Conservation (phyloP, 1,284 basidiomycete species). For the Sparassis latifolia region DNA sequence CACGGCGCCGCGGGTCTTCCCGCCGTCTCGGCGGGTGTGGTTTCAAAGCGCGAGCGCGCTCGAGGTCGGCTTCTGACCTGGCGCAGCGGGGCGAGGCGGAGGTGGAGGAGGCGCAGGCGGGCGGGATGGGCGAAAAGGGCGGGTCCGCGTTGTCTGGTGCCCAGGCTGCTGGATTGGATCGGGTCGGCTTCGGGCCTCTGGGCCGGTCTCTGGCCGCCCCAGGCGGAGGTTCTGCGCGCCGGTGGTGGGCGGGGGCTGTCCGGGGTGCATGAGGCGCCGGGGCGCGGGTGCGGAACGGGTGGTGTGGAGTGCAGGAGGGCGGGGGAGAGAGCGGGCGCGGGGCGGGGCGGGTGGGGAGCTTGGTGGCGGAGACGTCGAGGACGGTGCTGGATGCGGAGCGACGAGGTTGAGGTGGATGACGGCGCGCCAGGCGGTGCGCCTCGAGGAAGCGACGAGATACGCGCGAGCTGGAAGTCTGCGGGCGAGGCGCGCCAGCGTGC, state of each 20-base stretch:
- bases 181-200: constrained; percentile 10
- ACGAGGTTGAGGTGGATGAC: constrained; percentile 62
- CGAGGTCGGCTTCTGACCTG: constrained; percentile 45
- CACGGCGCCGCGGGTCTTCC: constrained; percentile 13
- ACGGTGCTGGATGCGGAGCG: constrained; percentile 50
- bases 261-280: not conserved
- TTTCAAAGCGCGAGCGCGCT: constrained; percentile 34
- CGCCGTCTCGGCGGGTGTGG: constrained; percentile 7
- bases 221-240: not conserved
- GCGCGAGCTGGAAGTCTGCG: constrained; percentile 32
- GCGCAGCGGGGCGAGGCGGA: constrained; percentile 42
- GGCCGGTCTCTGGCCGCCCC: constrained; percentile 9
- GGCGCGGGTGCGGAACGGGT: not conserved
- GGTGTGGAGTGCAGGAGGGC: not conserved
- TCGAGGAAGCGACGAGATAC: constrained; percentile 42
- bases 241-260: not conserved
- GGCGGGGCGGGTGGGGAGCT: constrained; percentile 24
- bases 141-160: constrained; percentile 5
- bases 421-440: constrained; percentile 52
- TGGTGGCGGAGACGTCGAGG: constrained; percentile 39
- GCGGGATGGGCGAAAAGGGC: constrained; percentile 24
- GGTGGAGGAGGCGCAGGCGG: constrained; percentile 35
- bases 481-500: not conserved
- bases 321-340: constrained; percentile 2
- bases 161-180: not conserved